Percentiles rank a stretch among this genome's conserved stretches.
Evolutionary conservation across 768 basidiomycete genomes (phyloP).

Genomic region (Leccinum obscurum): DNA sequence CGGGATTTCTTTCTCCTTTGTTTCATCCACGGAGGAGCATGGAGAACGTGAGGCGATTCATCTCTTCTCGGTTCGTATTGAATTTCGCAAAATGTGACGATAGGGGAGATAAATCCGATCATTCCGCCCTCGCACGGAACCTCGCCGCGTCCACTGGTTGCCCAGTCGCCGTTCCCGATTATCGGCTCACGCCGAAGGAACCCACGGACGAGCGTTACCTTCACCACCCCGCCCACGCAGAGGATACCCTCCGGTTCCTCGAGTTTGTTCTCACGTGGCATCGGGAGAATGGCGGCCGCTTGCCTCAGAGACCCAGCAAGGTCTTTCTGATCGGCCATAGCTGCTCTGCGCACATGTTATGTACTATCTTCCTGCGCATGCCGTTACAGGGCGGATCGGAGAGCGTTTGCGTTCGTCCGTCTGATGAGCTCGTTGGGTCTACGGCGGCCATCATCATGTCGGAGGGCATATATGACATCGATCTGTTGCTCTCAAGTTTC

Average conservation of each 20-base stretch:
- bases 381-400: slow-evolving; percentile 23
- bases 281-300: slow-evolving; percentile 11
- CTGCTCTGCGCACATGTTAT: slow-evolving; percentile 79
- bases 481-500: slow-evolving; percentile 60
- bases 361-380: slow-evolving; percentile 62
- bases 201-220: slow-evolving; percentile 40
- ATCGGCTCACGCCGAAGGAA: slow-evolving; percentile 60
- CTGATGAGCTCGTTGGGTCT: slow-evolving; percentile 40
- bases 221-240: slow-evolving; percentile 69
- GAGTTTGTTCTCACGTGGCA: slow-evolving; percentile 53
- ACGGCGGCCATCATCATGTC: slow-evolving; percentile 61
- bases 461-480: slow-evolving; percentile 80
- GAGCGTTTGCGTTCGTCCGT: slow-evolving; percentile 46
- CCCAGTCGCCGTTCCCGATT: slow-evolving; percentile 75
- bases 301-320: slow-evolving; percentile 39
- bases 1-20: slow-evolving; percentile 43
- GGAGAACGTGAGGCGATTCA: slow-evolving; percentile 60
- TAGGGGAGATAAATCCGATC: slow-evolving; percentile 74
- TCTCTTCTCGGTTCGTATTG: neutral
- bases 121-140: slow-evolving; percentile 51
- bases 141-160: slow-evolving; percentile 50
- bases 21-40: slow-evolving; percentile 85
- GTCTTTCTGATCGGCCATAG: slow-evolving; percentile 76
- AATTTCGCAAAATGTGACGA: slow-evolving; percentile 7
- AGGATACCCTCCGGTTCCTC: slow-evolving; percentile 64